A percentile compares a stretch with the other conserved stretches of the same genome.
Conservation (phyloP, 2,329 filamentous ascomycete species). For the Coniochaeta hoffmannii region DNA sequence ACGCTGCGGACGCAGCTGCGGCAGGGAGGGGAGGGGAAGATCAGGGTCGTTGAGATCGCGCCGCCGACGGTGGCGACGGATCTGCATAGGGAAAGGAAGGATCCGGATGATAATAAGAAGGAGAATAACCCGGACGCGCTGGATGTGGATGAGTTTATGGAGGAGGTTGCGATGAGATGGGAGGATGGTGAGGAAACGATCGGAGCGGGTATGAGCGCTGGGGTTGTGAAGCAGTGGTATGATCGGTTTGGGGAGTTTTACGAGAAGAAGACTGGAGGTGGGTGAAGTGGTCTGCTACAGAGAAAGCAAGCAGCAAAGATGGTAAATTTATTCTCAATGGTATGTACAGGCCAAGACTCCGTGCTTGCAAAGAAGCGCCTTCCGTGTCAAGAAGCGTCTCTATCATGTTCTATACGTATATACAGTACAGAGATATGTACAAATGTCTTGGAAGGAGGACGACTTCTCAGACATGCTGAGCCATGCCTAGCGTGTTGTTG, state of each 20-base stretch:
- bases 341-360: not conserved
- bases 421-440: not conserved
- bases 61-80: slow-evolving; percentile 48
- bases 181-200: slow-evolving; percentile 41
- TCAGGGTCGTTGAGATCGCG: slow-evolving; percentile 47
- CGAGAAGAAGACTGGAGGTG: not conserved
- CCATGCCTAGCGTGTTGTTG: slow-evolving; percentile 46
- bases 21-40: slow-evolving; percentile 21
- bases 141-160: slow-evolving; percentile 46
- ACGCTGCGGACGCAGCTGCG: slow-evolving; percentile 43
- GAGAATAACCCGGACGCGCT: slow-evolving; percentile 38
- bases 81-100: slow-evolving; percentile 44
- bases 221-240: slow-evolving; percentile 37
- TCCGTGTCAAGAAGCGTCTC: not conserved
- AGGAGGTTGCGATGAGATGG: slow-evolving; percentile 34
- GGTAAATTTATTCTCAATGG: not conserved
- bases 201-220: slow-evolving; percentile 18
- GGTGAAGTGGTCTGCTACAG: not conserved
- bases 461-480: slow-evolving; percentile 22
- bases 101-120: slow-evolving; percentile 54
- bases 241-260: slow-evolving; percentile 23
- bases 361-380: not conserved
- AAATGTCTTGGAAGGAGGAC: not conserved
- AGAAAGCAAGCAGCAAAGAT: not conserved
- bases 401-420: not conserved